A percentile compares a stretch with the other conserved stretches of the same genome.
Evolutionary conservation across 78 protist species (phyloP).

Genomic region (Protostelium mycophagum): DNA sequence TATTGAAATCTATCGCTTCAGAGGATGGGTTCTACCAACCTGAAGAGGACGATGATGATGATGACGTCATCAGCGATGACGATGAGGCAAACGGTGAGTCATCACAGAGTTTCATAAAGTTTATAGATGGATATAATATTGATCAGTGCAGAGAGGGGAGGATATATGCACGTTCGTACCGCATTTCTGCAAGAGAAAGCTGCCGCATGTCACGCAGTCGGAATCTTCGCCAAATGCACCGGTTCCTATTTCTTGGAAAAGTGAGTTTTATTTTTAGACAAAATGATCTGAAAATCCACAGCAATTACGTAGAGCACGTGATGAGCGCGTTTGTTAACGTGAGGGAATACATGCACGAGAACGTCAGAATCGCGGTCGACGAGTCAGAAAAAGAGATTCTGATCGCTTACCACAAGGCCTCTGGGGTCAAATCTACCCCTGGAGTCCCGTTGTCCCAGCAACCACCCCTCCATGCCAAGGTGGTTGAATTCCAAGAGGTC

Average conservation of each 20-base stretch:
- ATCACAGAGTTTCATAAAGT: too few species aligned
- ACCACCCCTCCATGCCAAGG: not conserved
- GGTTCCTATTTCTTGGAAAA: conserved; percentile 9
- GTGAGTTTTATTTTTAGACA: not conserved
- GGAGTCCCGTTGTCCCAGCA: not conserved
- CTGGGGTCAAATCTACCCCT: not conserved
- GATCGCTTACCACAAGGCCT: not conserved
- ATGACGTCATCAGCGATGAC: conserved; percentile 44
- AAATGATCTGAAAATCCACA: not conserved
- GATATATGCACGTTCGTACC: conserved; percentile 6
- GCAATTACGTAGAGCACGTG: not conserved
- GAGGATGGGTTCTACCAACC: conserved; percentile 22
- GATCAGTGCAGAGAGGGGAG: not conserved
- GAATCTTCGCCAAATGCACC: conserved; percentile 8
- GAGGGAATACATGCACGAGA: conserved; percentile 15
- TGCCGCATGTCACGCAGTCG: conserved; percentile 25
- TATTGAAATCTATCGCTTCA: conserved; percentile 7
- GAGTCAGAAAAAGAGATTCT: not conserved
- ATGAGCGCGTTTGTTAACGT: conserved; percentile 1
- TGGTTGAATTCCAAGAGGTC: not conserved
- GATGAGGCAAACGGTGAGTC: conserved; percentile 12
- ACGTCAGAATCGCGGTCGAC: conserved; percentile 11
- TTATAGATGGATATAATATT: not conserved
- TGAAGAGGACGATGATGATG: not conserved
- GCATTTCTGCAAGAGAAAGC: conserved; percentile 27